Evolutionary conservation across 441 rosid genomes (phyloP), one percentile per base, ranked within the genome.

Genomic region (Eruca vesicaria): DNA sequence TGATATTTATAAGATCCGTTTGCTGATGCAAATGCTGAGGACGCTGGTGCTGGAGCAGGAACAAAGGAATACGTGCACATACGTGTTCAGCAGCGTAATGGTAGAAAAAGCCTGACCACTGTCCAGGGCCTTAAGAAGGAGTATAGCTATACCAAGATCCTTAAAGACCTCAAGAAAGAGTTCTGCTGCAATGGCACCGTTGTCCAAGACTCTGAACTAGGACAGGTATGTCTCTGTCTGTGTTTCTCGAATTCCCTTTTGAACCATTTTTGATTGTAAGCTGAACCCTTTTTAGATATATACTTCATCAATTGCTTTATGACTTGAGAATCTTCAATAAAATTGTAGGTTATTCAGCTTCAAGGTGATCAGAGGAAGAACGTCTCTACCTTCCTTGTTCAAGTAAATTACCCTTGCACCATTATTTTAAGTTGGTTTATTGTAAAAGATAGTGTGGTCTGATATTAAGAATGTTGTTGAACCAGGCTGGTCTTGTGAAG

Each of bases 131-230:
- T 78, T 59, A 80, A 75, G 68, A 80, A 83, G 75, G 83, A 83
- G 63, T 82, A 72, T 33, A 83, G 83, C 73, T 83, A 83, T 58
- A 80, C 41, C 57, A 80, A 80, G 78, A 80, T 80, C 14, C 83
- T 80, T 21, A 82, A 82, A 72, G 85, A 76, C 73, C 82, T 82
- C 7, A 82, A 79, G 79, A 79, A 82, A 70, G 83, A 82, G 65
- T 82, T 82, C 59, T 82, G 81, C 78, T 82, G 85, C 81, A 82
- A 79, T 76, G 85, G 81, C 62, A 82, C 85, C 3, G 85, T 82
- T 0, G 85, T 82, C 50, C 79, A 82, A 23, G 85, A 82, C 66
- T 62, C 84, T 12, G 84, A 82, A 29, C 21, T 82, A 43, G 85
- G 85, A 31, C 85, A 82, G 85, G 85, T 82, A 10, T 79, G 38